Evolutionary conservation across 306 rosid species (phyloP), one percentile per base, ranked within the genome.

Genomic region (Fagus sylvatica): DNA sequence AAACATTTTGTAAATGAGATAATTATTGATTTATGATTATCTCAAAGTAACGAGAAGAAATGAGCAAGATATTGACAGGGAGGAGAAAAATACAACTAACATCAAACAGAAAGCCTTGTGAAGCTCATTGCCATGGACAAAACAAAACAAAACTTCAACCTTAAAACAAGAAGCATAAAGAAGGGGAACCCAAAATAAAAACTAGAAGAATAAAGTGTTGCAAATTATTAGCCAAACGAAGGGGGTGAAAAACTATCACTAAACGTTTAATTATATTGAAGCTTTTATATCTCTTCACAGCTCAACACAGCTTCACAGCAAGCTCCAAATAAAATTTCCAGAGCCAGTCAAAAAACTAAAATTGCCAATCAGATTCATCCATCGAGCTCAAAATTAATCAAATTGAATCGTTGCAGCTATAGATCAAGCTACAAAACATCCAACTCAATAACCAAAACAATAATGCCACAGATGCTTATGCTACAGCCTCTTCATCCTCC

Each of bases 401-500:
- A 12, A 55, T 55, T 11, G 32, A 36, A 70, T 64, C 80, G 53
- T 42, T 3, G 74, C 64, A 12, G 54, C 57, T 17, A 39, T 55
- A n/a, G 54, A 39, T 53, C 57, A 43, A 62, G 56, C 13, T 12
- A 75, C 64, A 65, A 28, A 36, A 61, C 28, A 22, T 39, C 57
- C 39, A 68, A n/a, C 54, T 16, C 17, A 2, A 46, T 15, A 55
- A 40, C 17, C n/a, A 46, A 53, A 66, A 22, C 39, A 69, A 42
- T 3, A 37, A 67, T 6, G 30, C 17, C 51, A 72, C 37, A 15
- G 49, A 76, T 28, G 49, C 43, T 75, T 60, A 79, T 15, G 72
- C 61, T 40, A 72, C 57, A 65, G 76, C 85, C 72, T 67, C 85
- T 77, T 72, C 74, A 10, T 73, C 82, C 64, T 86, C 85, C 49